Evolutionary conservation across 2,329 filamentous ascomycete genomes (phyloP).

Genomic region (Aspergillus glaucus): DNA sequence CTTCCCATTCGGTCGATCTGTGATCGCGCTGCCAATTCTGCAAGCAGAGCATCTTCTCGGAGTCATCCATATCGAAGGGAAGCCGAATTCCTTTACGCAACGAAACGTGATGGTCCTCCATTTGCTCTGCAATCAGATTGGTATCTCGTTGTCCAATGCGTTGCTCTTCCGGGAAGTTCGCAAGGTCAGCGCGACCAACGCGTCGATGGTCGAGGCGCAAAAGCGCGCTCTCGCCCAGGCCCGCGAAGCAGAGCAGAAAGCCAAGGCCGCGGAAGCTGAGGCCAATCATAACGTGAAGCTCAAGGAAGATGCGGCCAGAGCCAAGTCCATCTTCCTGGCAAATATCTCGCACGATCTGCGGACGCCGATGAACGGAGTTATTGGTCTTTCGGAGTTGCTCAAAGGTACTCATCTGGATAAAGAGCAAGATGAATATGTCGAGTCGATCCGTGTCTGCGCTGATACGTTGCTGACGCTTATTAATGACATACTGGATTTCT

Average conservation of each 20-base stretch:
- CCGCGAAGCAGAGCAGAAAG: conserved; percentile 57
- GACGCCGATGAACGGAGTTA: conserved; percentile 89
- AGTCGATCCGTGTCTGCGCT: conserved; percentile 60
- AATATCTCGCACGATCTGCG: conserved; percentile 87
- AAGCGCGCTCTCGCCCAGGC: conserved; percentile 57
- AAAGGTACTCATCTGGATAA: conserved; percentile 51
- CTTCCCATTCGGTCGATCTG: conserved; percentile 53
- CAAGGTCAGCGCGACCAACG: conserved; percentile 57
- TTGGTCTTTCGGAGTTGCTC: conserved; percentile 64
- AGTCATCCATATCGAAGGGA: conserved; percentile 56
- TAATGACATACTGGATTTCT: conserved; percentile 87
- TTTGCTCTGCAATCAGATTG: conserved; percentile 59
- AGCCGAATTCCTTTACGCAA: conserved; percentile 59
- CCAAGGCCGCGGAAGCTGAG: conserved; percentile 58
- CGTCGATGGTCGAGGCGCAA: conserved; percentile 60
- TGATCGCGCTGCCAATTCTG: conserved; percentile 58
- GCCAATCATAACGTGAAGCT: conserved; percentile 60
- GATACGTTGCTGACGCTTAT: conserved; percentile 78
- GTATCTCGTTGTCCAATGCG: conserved; percentile 59
- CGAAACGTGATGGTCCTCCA: conserved; percentile 47
- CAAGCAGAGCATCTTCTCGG: conserved; percentile 56
- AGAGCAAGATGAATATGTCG: conserved; percentile 57
- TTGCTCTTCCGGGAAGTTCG: conserved; percentile 56
- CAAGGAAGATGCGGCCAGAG: conserved; percentile 61
- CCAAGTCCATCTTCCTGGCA: conserved; percentile 92